Evolutionary conservation across 2,329 filamentous ascomycete genomes (phyloP).

Genomic region (Cercospora nicotianae): DNA sequence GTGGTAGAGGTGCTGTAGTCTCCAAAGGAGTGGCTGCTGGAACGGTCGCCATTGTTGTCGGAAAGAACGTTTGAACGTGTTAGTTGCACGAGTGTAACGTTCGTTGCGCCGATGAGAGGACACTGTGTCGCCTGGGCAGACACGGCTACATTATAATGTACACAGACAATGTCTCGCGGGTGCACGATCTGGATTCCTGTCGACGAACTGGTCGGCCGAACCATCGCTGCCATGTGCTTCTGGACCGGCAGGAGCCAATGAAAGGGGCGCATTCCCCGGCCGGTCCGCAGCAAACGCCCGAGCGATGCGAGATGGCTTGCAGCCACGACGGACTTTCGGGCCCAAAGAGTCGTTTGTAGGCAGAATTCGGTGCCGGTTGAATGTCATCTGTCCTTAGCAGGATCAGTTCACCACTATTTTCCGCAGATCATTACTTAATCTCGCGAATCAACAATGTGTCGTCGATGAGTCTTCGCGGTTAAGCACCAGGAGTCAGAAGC

Average conservation of each 20-base stretch:
- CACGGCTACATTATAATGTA: neutral
- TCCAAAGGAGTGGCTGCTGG: slow-evolving; percentile 9
- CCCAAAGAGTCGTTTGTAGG: neutral
- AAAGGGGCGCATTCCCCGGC: neutral
- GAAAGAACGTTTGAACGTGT: neutral
- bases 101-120: neutral
- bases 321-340: slow-evolving; percentile 5
- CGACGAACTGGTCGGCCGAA: neutral
- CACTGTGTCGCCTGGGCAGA: neutral
- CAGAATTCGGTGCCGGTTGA: neutral
- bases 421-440: neutral
- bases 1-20: neutral
- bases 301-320: neutral
- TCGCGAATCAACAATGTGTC: neutral
- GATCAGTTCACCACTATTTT: neutral
- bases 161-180: slow-evolving; percentile 26
- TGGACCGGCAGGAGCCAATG: neutral
- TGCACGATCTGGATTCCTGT: neutral
- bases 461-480: neutral
- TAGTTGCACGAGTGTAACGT: neutral
- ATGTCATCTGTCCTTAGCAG: neutral
- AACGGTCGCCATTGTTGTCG: slow-evolving; percentile 11
- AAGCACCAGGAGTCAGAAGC: slow-evolving; percentile 4
- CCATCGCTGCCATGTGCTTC: neutral
- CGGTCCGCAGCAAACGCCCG: neutral